Conservation (phyloP, 2,329 filamentous ascomycete species). For the Alternaria angustiovoidea region DNA sequence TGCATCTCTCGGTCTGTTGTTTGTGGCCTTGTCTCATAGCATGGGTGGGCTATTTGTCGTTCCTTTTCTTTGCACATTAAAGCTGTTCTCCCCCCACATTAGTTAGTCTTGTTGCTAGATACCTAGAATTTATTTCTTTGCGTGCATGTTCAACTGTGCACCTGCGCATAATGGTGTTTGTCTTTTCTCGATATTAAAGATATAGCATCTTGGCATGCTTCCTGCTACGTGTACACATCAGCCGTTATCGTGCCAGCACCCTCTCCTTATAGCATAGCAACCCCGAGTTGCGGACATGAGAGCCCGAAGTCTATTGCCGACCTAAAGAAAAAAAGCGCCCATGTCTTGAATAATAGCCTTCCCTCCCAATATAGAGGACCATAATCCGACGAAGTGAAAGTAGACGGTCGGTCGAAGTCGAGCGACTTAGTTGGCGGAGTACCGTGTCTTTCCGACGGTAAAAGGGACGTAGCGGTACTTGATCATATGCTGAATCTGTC, state of each 20-base stretch:
- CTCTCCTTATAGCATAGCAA: constrained; percentile 20
- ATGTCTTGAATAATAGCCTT: constrained; percentile 20
- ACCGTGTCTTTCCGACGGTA: constrained; percentile 77
- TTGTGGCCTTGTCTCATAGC: not conserved
- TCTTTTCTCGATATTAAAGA: constrained; percentile 12
- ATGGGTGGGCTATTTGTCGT: not conserved
- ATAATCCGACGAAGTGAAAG: constrained; percentile 9
- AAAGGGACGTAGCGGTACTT: constrained; percentile 99
- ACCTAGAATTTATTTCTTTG: not conserved
- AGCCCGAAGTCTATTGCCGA: constrained; percentile 31
- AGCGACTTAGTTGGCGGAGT: constrained; percentile 38
- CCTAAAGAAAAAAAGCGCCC: constrained; percentile 23
- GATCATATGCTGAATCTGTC: constrained; percentile 99
- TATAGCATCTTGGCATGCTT: constrained; percentile 9
- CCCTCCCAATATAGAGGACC: constrained; percentile 8
- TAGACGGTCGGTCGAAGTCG: not conserved
- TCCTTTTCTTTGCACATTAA: not conserved
- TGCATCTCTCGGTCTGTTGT: not conserved
- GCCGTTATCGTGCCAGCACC: constrained; percentile 16
- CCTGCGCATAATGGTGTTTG: not conserved
- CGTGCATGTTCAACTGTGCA: not conserved
- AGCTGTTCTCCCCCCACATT: not conserved
- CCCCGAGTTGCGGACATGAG: constrained; percentile 20
- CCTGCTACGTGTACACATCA: constrained; percentile 31
- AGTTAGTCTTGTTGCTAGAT: not conserved